These are phyloP conservation scores for Trichocomaceae sp. DNA, from an alignment of 2,329 filamentous ascomycete species.

Conservation along the genomic window DNA sequence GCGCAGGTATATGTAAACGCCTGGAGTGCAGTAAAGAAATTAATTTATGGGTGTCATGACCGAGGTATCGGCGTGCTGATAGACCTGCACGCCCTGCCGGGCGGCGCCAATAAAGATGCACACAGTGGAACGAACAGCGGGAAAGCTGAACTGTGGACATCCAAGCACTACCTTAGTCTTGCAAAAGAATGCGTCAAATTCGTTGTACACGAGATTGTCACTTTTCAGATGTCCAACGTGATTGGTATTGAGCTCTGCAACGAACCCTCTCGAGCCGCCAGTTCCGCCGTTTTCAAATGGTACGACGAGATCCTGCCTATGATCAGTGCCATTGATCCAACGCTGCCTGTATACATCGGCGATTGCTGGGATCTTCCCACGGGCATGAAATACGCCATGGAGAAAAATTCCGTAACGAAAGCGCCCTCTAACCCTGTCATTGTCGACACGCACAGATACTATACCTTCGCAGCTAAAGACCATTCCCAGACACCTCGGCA, in stretches of 20 bases:
- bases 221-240: constrained; percentile 39
- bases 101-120: constrained; percentile 50
- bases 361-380: constrained; percentile 51
- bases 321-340: constrained; percentile 43
- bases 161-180: constrained; percentile 37
- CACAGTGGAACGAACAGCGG: constrained; percentile 52
- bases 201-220: constrained; percentile 43
- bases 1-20: constrained; percentile 47
- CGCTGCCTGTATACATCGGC: constrained; percentile 51
- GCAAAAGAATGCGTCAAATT: constrained; percentile 45
- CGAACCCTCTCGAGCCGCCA: constrained; percentile 46
- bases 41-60: constrained; percentile 41
- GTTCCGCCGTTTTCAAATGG: constrained; percentile 49
- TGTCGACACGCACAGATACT: constrained; percentile 56
- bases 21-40: constrained; percentile 45
- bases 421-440: constrained; percentile 41
- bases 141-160: constrained; percentile 48
- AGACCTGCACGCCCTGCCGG: constrained; percentile 54
- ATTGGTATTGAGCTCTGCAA: constrained; percentile 55
- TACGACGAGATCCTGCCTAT: constrained; percentile 48
- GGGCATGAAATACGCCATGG: constrained; percentile 41
- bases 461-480: constrained; percentile 50
- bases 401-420: constrained; percentile 28
- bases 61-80: constrained; percentile 52
- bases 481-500: constrained; percentile 46